phyloP scores from a whole-genome alignment of 768 basidiomycete species.

The Mycena metata region DNA sequence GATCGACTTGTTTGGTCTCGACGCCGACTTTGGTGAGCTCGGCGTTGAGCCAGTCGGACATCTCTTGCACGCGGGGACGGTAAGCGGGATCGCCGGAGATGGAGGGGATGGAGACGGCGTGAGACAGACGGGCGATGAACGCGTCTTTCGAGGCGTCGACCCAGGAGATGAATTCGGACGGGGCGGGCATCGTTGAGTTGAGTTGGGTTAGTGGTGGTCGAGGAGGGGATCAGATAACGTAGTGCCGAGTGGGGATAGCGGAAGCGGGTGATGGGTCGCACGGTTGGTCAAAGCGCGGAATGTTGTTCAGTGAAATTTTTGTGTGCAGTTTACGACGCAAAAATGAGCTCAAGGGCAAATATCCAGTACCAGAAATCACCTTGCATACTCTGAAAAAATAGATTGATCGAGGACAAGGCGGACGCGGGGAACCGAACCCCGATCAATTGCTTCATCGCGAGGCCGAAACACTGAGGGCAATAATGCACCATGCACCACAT shows the following conservation, averaged over 20 bases:
- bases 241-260: not conserved
- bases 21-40: constrained; percentile 86
- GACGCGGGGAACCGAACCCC: too few relatives aligned
- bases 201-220: not conserved
- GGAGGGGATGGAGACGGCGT: constrained; percentile 90
- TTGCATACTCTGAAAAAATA: too few relatives aligned
- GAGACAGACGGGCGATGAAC: constrained; percentile 84
- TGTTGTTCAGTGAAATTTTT: too few relatives aligned
- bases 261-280: too few relatives aligned
- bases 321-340: too few relatives aligned
- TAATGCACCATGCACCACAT: too few relatives aligned
- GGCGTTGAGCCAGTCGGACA: constrained; percentile 86
- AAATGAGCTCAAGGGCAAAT: too few relatives aligned
- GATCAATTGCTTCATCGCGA: too few relatives aligned
- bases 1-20: constrained; percentile 77
- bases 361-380: too few relatives aligned
- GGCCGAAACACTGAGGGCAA: too few relatives aligned
- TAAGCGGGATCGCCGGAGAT: constrained; percentile 79
- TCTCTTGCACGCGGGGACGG: constrained; percentile 83
- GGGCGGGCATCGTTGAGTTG: constrained; percentile 62
- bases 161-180: constrained; percentile 60
- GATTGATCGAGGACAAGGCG: too few relatives aligned
- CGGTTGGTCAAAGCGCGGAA: too few relatives aligned
- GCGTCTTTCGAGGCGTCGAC: constrained; percentile 78
- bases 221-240: constrained; percentile 5